phyloP scores from a whole-genome alignment of 2,329 filamentous ascomycete species.

The Beauveria asiatica region DNA sequence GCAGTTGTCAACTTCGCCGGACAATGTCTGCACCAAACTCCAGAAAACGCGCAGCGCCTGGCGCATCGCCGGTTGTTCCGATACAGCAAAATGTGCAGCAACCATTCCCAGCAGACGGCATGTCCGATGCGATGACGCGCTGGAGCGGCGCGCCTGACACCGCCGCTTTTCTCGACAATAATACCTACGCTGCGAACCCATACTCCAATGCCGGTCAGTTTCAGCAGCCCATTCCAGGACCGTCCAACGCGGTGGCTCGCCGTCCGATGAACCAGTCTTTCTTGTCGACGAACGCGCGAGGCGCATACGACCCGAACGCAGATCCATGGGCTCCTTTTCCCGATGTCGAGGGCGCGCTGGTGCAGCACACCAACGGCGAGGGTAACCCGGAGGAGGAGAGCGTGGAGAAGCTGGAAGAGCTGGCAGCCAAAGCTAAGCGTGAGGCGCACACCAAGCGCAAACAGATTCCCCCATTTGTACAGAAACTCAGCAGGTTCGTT shows the following conservation, averaged over 20 bases:
- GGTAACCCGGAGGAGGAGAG: constrained; percentile 51
- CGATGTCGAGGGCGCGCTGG: constrained; percentile 28
- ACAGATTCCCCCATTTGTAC: constrained; percentile 94
- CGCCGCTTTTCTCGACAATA: constrained; percentile 28
- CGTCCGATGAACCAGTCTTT: constrained; percentile 43
- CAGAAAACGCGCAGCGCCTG: constrained; percentile 68
- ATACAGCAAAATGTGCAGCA: constrained; percentile 42
- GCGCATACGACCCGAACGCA: constrained; percentile 28
- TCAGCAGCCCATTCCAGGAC: constrained; percentile 22
- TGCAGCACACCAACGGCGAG: constrained; percentile 29
- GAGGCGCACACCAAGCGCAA: constrained; percentile 87
- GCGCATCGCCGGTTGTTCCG: constrained; percentile 55
- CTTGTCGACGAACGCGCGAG: constrained; percentile 32
- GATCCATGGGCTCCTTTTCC: constrained; percentile 36
- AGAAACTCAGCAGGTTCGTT: constrained; percentile 88
- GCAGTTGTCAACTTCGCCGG: not conserved
- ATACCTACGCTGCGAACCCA: constrained; percentile 25
- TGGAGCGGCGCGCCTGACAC: constrained; percentile 35
- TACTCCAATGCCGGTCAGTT: constrained; percentile 30
- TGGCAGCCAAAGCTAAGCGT: constrained; percentile 72
- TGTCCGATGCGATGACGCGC: constrained; percentile 38
- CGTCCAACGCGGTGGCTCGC: constrained; percentile 44
- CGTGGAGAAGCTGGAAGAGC: constrained; percentile 69
- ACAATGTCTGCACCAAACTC: constrained; percentile 42
- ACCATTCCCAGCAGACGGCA: constrained; percentile 35